Evolutionary conservation across 179 eudicot species (phyloP), one percentile per base, ranked within the genome.

Genomic region (Carnegiea gigantea): DNA sequence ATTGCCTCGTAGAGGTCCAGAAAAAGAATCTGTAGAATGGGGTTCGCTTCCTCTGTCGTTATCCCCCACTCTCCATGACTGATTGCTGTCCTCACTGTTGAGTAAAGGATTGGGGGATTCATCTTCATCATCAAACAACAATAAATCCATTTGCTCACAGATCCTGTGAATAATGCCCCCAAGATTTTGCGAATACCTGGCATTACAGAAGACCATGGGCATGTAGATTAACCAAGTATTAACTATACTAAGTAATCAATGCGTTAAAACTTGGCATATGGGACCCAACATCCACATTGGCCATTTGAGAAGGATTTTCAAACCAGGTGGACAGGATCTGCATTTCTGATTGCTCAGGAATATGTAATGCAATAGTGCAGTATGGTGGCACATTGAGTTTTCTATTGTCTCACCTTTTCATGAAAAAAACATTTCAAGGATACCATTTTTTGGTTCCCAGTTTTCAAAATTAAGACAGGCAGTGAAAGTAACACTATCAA

Each of bases 71-170:
- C 86, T 88, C 91, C 92, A 90, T 78, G 98, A 93, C 36, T 93
- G 98, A 87, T 79, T 91, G 87, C 98, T 95, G 62, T 95, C 98
- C 80, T 95, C 98, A 60, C 98, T 95, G 83, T 92, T 92, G 82
- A 90, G 87, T 53, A 91, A 80, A 36, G 84, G 86, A 79, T 83
- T 88, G 67, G 90, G 94, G 72, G 87, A 81, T 78, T 92, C 93
- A 23, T 90, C 92, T 70, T 92, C 98, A 64, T 91, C 94, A 30
- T 91, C 91, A 78, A 91, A 92, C 77, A 94, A 89, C 79, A 92
- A 82, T 54, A 95, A 84, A 87, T 95, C 98, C 95, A 93, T 92
- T 80, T 87, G 82, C 54, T 81, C 83, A 76, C 88, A 91, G 73
- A 92, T 91, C 74, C 75, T 85, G 67, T 89, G 82, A 59, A 95